Evolutionary conservation across 305 asterid genomes (phyloP).

Genomic region (Rubia peregrina): DNA sequence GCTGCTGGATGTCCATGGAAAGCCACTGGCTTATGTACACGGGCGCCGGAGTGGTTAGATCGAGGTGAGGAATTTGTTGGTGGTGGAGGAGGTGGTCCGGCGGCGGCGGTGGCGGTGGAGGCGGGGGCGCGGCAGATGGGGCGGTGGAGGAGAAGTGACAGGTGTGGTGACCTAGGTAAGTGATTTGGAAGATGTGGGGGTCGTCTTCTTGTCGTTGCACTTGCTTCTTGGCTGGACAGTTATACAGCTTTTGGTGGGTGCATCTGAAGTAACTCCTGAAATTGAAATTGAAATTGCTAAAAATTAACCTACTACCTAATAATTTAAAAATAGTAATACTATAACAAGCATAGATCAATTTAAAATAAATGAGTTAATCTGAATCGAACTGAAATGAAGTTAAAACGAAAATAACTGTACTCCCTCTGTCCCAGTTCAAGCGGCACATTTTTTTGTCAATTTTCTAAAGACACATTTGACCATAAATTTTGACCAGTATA

Average conservation of each 20-base stretch:
- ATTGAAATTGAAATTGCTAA: too few relatives aligned
- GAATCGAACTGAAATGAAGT: too few relatives aligned
- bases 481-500: too few relatives aligned
- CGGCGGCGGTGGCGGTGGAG: constrained; percentile 8
- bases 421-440: too few relatives aligned
- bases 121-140: constrained; percentile 40
- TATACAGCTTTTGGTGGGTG: constrained; percentile 63
- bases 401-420: too few relatives aligned
- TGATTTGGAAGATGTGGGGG: constrained; percentile 55
- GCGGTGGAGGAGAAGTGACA: constrained; percentile 65
- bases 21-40: constrained; percentile 39
- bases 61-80: constrained; percentile 7
- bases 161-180: constrained; percentile 55
- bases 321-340: too few relatives aligned
- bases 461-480: too few relatives aligned
- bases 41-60: constrained; percentile 12
- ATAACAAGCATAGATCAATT: too few relatives aligned
- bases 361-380: too few relatives aligned
- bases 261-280: constrained; percentile 78
- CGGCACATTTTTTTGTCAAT: too few relatives aligned
- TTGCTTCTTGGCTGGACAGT: constrained; percentile 76
- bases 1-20: constrained; percentile 37
- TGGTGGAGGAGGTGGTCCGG: constrained; percentile 7
- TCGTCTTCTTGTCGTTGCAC: constrained; percentile 65
- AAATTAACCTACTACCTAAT: too few relatives aligned